Evolutionary conservation across 2,329 filamentous ascomycete species (phyloP), one percentile per base, ranked within the genome.

Genomic region (Colletotrichum sp.): DNA sequence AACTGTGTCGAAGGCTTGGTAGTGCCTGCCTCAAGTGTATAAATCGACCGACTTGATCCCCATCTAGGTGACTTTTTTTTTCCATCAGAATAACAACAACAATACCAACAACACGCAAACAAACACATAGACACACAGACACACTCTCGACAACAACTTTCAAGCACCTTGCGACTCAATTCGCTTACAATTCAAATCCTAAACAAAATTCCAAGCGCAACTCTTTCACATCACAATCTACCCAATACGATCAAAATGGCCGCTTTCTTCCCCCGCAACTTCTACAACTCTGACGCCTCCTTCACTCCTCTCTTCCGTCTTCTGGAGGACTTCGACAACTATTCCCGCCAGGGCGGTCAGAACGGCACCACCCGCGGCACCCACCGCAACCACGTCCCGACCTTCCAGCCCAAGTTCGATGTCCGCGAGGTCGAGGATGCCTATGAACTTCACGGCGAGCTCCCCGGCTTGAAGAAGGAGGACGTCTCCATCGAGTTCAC

Each of bases 371-470:
- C 39, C 36, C 75, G 79, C 60, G 79, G 79, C 65, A 76, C 75
- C 22, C 70, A 78, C 68, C 80, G 78, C 71, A 80, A 77, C 59
- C 79, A 79, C 74, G 79, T 89, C 64, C 88, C 87, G 63, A 87
- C 90, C 81, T 96, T 95, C 90, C 90, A 91, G 74, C 95, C 95
- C 71, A 94, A 92, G 85, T 96, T 96, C 82, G 95, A 96, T 81
- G 89, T 96, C 77, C 93, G 91, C 83, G 95, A 97, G 86, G 91
- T 90, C 15, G 89, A 90, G 76, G 85, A 91, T 8, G 83, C 87
- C 78, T 96, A 95, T 82, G 93, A 96, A 85, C 92, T 96, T 24
- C 92, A 96, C 80, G 95, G 95, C 80, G 95, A 96, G 84, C 91
- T 96, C 8, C 93, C 95, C 0, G 95, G 95, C 71, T 88, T 96